Evolutionary conservation across 2,329 filamentous ascomycete genomes (phyloP), one percentile per base, ranked within the genome.

Genomic region (Alternaria gaisen): DNA sequence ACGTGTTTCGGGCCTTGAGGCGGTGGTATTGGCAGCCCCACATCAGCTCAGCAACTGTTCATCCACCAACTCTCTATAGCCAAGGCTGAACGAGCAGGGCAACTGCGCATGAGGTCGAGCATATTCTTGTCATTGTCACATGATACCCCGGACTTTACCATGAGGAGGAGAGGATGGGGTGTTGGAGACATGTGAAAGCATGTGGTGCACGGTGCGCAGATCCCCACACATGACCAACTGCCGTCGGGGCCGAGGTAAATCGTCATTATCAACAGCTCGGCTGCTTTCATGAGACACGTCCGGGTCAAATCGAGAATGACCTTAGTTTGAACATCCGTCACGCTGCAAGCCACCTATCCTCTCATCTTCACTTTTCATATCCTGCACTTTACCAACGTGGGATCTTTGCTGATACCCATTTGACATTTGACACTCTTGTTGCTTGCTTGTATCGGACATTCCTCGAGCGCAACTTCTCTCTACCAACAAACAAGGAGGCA

Each of bases 371-470:
- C 53, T 53, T 26, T 41, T 34, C 53, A 46, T n/a, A 38, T 48
- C 30, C 24, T 53, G 20, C 38, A 22, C 32, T 43, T 56, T 55
- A 47, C 51, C 24, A 43, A 8, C 34, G 47, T 48, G 66, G 66
- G 60, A 41, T 67, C 64, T 68, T 68, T 55, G 48, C 50, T 67
- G 64, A 68, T 65, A 62, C 64, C 66, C 61, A 46, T n/a, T 55
- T 58, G 46, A 24, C 57, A 22, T 40, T 41, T 42, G 41, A 18
- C 24, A 42, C 38, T n/a, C 36, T 62, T 34, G 44, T n/a, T 28
- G 44, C 10, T 50, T 54, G 44, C 50, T 26, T 56, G 44, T 20
- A 50, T 54, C 34, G 42, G 46, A 46, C 56, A 56, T 53, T 63
- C 36, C 52, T 56, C 50, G 36, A 34, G 26, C 56, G 52, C 57